phyloP scores from a whole-genome alignment of 2,329 filamentous ascomycete species.

The Hypoxylon sp. region DNA sequence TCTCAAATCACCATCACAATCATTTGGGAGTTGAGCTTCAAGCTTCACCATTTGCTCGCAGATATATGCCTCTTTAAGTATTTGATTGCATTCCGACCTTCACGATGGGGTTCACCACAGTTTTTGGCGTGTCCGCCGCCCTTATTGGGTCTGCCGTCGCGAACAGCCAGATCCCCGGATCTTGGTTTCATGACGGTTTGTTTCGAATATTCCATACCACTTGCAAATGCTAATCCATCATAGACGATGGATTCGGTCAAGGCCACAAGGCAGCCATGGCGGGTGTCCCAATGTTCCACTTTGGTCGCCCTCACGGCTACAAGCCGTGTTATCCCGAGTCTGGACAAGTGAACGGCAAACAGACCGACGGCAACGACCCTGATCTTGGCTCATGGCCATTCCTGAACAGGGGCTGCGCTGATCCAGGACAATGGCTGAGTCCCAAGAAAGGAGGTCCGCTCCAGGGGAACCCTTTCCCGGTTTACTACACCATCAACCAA shows the following conservation, averaged over 20 bases:
- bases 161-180: slow-evolving; percentile 22
- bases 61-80: too few relatives aligned
- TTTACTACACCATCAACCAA: slow-evolving; percentile 28
- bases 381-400: slow-evolving; percentile 12
- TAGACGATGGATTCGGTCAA: slow-evolving; percentile 23
- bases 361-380: slow-evolving; percentile 14
- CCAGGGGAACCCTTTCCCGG: slow-evolving; percentile 26
- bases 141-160: slow-evolving; percentile 20
- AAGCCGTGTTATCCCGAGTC: slow-evolving; percentile 30
- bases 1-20: slow-evolving; percentile 1
- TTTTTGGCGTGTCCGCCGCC: slow-evolving; percentile 15
- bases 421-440: slow-evolving; percentile 16
- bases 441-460: slow-evolving; percentile 20
- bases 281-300: slow-evolving; percentile 27
- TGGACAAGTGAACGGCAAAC: slow-evolving; percentile 21
- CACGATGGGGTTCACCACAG: slow-evolving; percentile 18
- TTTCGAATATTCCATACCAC: not conserved
- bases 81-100: not conserved
- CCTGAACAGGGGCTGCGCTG: slow-evolving; percentile 13
- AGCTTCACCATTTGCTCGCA: not conserved
- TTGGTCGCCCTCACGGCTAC: slow-evolving; percentile 21
- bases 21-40: not conserved
- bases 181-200: slow-evolving; percentile 26
- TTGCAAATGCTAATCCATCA: not conserved
- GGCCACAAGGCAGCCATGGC: slow-evolving; percentile 28